Conservation (phyloP, 2,329 filamentous ascomycete genomes). For the Cryphonectria naterciae region DNA sequence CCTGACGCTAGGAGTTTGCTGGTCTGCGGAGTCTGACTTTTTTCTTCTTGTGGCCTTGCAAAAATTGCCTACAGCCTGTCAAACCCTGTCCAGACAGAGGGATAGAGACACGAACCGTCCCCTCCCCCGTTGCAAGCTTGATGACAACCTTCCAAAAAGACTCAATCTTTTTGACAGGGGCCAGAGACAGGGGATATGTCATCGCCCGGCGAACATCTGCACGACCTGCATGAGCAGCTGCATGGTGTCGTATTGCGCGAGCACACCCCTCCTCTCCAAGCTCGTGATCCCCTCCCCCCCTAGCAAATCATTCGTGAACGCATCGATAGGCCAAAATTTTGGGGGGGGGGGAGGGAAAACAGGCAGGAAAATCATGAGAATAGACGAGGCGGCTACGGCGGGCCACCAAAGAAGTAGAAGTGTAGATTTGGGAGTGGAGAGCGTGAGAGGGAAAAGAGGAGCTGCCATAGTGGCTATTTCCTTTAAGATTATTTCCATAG, state of each 20-base stretch:
- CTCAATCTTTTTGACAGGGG: background rate
- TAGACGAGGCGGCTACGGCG: background rate
- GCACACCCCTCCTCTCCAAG: background rate
- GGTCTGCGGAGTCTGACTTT: background rate
- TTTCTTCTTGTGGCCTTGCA: background rate
- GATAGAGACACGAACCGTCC: background rate
- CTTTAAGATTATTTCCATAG: background rate
- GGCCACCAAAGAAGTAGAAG: background rate
- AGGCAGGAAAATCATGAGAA: background rate
- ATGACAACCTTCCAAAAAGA: background rate
- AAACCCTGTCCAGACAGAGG: background rate
- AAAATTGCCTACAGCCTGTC: background rate
- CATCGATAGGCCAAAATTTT: background rate
- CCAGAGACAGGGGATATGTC: background rate
- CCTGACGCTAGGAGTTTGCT: background rate
- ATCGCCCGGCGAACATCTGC: background rate
- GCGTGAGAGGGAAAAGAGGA: background rate
- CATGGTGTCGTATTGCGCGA: background rate
- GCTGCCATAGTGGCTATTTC: background rate
- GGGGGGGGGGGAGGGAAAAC: no score
- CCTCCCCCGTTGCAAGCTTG: background rate
- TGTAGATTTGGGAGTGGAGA: background rate
- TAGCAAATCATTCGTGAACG: background rate
- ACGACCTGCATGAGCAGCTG: conserved; percentile 3
- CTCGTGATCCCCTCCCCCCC: background rate